phyloP scores from a whole-genome alignment of 2,329 filamentous ascomycete species.

The Akanthomyces dipterigenus region DNA sequence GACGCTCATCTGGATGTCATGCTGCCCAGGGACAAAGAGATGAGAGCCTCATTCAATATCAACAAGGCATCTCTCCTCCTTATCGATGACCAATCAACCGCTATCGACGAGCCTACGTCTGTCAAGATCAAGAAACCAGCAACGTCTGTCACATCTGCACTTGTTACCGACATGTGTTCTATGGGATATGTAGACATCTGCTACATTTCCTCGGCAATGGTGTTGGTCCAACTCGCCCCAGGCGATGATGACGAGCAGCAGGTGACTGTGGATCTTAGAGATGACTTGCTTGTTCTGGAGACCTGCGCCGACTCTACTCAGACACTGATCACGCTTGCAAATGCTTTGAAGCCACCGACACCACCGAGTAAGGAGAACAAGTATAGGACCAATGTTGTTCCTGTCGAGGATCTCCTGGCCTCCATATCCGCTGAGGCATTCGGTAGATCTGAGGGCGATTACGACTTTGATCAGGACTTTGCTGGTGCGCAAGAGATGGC shows the following conservation, averaged over 20 bases:
- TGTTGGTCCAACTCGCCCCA: conserved; percentile 53
- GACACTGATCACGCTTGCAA: conserved; percentile 73
- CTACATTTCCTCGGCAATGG: conserved; percentile 75
- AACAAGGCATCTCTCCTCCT: conserved; percentile 78
- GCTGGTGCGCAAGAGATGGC: conserved; percentile 45
- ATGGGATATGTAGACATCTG: conserved; percentile 81
- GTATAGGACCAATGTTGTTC: conserved; percentile 80
- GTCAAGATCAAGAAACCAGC: conserved; percentile 20
- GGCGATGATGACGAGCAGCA: conserved; percentile 52
- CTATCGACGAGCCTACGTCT: conserved; percentile 13
- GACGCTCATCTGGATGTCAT: conserved; percentile 66
- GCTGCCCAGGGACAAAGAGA: conserved; percentile 58
- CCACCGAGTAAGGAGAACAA: conserved; percentile 77
- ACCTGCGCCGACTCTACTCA: conserved; percentile 96
- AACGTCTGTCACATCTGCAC: conserved; percentile 35
- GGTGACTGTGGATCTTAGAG: conserved; percentile 73
- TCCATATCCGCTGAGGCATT: conserved; percentile 88
- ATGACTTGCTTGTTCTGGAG: conserved; percentile 83
- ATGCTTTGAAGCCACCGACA: conserved; percentile 74
- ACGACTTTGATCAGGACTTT: conserved; percentile 59
- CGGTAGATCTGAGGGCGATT: conserved; percentile 52
- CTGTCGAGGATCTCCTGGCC: conserved; percentile 79
- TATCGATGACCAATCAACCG: conserved; percentile 62
- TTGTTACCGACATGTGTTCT: conserved; percentile 51
- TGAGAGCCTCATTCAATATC: conserved; percentile 59